phyloP scores from a whole-genome alignment of 257 asterid genomes.

The Striga asiatica region DNA sequence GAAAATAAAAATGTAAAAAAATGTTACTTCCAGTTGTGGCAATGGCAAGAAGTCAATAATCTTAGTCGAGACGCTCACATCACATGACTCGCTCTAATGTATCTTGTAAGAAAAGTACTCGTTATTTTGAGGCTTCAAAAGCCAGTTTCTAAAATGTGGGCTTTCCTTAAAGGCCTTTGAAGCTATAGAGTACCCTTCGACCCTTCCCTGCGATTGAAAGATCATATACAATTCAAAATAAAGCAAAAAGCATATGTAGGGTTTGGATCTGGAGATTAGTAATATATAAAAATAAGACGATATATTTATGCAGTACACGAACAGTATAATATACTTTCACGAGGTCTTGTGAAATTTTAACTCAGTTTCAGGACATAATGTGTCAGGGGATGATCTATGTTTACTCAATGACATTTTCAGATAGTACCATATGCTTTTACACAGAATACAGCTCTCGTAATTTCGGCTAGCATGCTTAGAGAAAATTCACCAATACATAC shows the following conservation, averaged over 20 bases:
- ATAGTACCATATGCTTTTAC: too few species aligned
- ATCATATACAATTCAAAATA: too few species aligned
- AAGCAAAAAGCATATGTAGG: not conserved
- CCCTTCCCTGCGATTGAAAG: conserved; percentile 56
- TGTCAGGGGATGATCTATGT: too few species aligned
- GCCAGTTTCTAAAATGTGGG: conserved; percentile 65
- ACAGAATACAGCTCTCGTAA: too few species aligned
- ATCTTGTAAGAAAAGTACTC: conserved; percentile 41
- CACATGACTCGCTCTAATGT: conserved; percentile 17
- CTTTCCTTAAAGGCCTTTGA: conserved; percentile 61
- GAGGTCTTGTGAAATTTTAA: too few species aligned
- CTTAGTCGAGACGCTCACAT: not conserved
- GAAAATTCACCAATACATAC: not conserved
- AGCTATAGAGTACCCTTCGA: conserved; percentile 41
- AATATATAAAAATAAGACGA: too few species aligned
- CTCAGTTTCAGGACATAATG: too few species aligned
- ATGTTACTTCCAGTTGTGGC: not conserved
- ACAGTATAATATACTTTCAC: too few species aligned
- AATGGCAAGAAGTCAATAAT: not conserved
- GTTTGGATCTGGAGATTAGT: not conserved
- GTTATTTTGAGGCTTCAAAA: conserved; percentile 42
- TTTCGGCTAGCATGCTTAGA: too few species aligned
- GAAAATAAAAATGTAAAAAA: not conserved
- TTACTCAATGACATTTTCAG: too few species aligned
- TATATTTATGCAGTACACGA: not conserved